Base-by-base conservation (phyloP, 192 early-diverging fungal genomes). In the Diversispora epigaea region DNA sequence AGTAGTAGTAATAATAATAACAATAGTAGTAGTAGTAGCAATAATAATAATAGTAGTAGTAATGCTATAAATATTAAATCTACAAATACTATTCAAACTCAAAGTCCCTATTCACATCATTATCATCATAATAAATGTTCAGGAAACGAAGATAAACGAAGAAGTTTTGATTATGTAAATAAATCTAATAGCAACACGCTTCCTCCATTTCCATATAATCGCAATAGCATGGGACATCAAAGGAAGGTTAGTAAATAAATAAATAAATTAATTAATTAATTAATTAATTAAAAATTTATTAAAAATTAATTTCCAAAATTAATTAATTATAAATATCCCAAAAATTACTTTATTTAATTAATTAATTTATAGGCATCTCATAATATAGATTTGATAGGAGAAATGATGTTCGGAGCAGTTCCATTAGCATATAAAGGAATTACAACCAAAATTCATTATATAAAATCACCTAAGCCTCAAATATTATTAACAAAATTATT, bases 401-500 rank as follows among this genome's bases (percentile, higher is more conserved):
- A 84, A 44, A 84, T 84, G 82, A 84, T 84, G 57, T 84, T 84
- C 78, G 82, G 82, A 11, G 77, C 82, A 12, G 76, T 81, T 22
- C 82, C 82, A 46, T 69, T 84, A 50, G 68, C 80, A 32, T 81
- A 84, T 57, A 84, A 84, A 62, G 82, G 82, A 55, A 81, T 79
- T 72, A 81, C 71, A 22, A 81, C 78, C 11, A 84, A 81, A 56
- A 78, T 84, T 40, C 82, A 84, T 39, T 78, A 57, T 49, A 71
- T 62, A 76, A 79, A 66, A 80, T 78, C 32, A 4, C 70, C 70
- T 17, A 72, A 80, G 21, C 77, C 82, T 19, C 82, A 83, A 75
- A 77, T 83, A 45, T 64, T 83, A 4, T 46, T 83, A 17, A 78
- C 82, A 0, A 83, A 83, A 71, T 45, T 83, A 54, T 83, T 83